Conservation (phyloP, 179 eudicot genomes). For the Drosera spatulata region DNA sequence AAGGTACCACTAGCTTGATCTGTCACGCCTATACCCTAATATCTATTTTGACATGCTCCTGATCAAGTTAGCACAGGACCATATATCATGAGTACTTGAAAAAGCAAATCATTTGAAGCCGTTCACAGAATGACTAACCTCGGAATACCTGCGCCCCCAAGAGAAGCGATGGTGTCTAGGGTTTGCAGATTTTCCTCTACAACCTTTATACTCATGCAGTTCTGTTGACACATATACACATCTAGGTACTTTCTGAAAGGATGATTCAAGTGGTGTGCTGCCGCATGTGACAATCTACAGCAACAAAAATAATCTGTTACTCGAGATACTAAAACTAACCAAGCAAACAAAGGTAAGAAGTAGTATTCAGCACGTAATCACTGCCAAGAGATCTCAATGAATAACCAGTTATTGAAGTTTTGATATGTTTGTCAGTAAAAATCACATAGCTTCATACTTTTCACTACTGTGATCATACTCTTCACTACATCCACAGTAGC, state of each 20-base stretch:
- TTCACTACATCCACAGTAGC: too few relatives aligned
- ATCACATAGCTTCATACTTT: too few relatives aligned
- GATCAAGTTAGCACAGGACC: too few relatives aligned
- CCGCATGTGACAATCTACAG: conserved; percentile 94
- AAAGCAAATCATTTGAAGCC: too few relatives aligned
- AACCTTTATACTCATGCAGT: conserved; percentile 74
- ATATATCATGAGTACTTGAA: too few relatives aligned
- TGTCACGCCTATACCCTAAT: too few relatives aligned
- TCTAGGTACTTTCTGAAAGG: conserved; percentile 75
- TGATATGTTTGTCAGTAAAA: too few relatives aligned
- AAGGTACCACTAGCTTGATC: too few relatives aligned
- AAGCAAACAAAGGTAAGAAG: neutral
- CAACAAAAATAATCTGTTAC: conserved; percentile 3
- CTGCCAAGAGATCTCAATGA: neutral
- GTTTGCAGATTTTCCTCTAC: conserved; percentile 62
- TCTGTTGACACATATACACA: conserved; percentile 89
- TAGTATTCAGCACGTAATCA: neutral
- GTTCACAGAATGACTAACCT: conserved; percentile 57
- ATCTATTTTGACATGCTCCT: too few relatives aligned
- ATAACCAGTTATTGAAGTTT: neutral
- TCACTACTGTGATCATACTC: too few relatives aligned
- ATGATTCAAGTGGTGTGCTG: conserved; percentile 88
- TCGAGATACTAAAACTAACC: neutral
- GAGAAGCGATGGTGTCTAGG: conserved; percentile 70
- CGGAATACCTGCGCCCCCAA: conserved; percentile 84